Conservation (phyloP, 371 early-diverging fungal genomes). For the Mortierella sp. region DNA sequence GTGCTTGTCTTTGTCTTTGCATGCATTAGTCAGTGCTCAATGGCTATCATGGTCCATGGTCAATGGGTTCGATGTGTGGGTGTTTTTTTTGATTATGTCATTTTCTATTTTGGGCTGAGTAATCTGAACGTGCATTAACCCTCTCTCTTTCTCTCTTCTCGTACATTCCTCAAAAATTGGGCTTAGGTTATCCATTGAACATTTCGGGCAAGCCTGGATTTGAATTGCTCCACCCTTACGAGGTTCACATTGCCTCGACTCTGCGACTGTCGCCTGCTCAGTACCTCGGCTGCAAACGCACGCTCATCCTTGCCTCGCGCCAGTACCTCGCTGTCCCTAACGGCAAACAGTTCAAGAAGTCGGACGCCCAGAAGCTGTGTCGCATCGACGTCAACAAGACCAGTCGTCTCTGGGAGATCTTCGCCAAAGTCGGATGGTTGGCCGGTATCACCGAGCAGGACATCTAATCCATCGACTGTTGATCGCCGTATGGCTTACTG, state of each 20-base stretch:
- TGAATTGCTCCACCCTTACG: conserved; percentile 67
- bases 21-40: too few species aligned
- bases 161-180: neutral
- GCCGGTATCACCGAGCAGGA: conserved; percentile 40
- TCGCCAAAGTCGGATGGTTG: conserved; percentile 70
- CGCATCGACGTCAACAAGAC: conserved; percentile 84
- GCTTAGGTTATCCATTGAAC: conserved; percentile 28
- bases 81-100: conserved; percentile 6
- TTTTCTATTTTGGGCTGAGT: neutral
- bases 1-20: neutral
- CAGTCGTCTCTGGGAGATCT: conserved; percentile 75
- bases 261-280: conserved; percentile 79
- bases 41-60: neutral
- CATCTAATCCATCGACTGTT: conserved; percentile 19
- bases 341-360: conserved; percentile 69
- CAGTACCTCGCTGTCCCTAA: conserved; percentile 44
- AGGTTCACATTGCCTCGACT: conserved; percentile 73
- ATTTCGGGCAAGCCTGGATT: conserved; percentile 31
- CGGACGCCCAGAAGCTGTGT: conserved; percentile 79
- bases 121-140: neutral
- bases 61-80: too few species aligned
- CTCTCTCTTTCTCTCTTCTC: neutral
- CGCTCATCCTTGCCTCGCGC: conserved; percentile 67
- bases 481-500: too few species aligned
- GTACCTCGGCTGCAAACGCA: conserved; percentile 73